Evolutionary conservation across 352 stramenopile genomes (phyloP).

Genomic region (Pythium pectinolyticum): DNA sequence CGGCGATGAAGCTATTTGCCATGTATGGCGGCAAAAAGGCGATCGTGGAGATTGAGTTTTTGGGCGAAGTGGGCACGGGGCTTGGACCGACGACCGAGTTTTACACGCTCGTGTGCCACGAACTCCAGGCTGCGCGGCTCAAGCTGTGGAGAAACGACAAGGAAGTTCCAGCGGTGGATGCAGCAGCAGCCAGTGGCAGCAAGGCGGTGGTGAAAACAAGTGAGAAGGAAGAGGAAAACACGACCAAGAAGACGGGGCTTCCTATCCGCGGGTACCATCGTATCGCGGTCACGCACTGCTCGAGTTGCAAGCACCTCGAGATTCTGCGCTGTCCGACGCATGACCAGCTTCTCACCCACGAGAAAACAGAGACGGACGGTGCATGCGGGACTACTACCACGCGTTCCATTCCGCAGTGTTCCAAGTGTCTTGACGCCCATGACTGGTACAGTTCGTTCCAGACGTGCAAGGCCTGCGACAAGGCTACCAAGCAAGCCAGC

Average conservation of each 20-base stretch:
- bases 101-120: constrained; percentile 72
- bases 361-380: constrained; percentile 37
- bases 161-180: not conserved
- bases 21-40: constrained; percentile 77
- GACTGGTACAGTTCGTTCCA: constrained; percentile 39
- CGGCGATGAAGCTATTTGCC: constrained; percentile 67
- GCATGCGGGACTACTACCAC: constrained; percentile 7
- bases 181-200: not conserved
- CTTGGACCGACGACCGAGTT: constrained; percentile 78
- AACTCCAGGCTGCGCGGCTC: constrained; percentile 62
- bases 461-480: constrained; percentile 31
- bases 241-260: constrained; percentile 26
- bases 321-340: constrained; percentile 56
- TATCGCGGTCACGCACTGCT: constrained; percentile 63
- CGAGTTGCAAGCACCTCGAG: constrained; percentile 44
- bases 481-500: too few species aligned
- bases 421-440: constrained; percentile 47
- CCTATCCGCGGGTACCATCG: constrained; percentile 71
- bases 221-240: constrained; percentile 16
- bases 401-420: constrained; percentile 46
- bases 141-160: constrained; percentile 50
- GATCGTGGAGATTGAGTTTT: constrained; percentile 79
- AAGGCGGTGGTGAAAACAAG: constrained; percentile 21
- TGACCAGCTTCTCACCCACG: constrained; percentile 47
- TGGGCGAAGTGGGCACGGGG: constrained; percentile 75